Evolutionary conservation across 1,139 yeast genomes (phyloP).

Genomic region (Geotrichum macrosporum): DNA sequence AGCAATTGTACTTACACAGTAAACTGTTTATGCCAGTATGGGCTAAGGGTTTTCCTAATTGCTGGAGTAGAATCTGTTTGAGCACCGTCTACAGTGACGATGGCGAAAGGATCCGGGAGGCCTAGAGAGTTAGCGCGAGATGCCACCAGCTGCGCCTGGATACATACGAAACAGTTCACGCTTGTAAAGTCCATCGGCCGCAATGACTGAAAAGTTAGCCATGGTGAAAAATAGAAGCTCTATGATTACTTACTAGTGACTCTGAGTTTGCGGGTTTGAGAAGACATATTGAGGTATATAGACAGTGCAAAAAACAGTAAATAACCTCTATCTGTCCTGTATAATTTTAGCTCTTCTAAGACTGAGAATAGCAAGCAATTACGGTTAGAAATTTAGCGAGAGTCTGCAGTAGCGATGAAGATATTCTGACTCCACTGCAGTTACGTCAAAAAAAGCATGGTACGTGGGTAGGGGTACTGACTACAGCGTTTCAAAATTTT

Average conservation of each 20-base stretch:
- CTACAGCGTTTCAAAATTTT: too few species aligned
- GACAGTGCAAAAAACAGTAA: not conserved
- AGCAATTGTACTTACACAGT: slow-evolving; percentile 46
- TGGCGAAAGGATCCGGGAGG: slow-evolving; percentile 95
- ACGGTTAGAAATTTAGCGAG: too few species aligned
- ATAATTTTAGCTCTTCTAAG: too few species aligned
- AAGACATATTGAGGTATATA: slow-evolving; percentile 2
- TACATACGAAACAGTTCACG: too few species aligned
- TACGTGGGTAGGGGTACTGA: too few species aligned
- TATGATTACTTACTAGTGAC: slow-evolving; percentile 20
- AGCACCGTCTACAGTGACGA: slow-evolving; percentile 93
- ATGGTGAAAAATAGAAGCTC: not conserved
- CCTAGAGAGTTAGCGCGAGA: slow-evolving; percentile 30
- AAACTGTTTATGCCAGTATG: slow-evolving; percentile 95
- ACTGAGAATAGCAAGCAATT: not conserved
- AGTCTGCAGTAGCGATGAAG: too few species aligned
- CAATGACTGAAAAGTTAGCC: slow-evolving; percentile 50
- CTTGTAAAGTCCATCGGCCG: too few species aligned
- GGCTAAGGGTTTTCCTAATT: slow-evolving; percentile 88
- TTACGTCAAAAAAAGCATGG: too few species aligned
- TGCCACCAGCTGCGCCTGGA: too few species aligned
- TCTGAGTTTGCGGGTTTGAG: slow-evolving; percentile 20
- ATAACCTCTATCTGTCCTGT: too few species aligned
- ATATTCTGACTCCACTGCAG: too few species aligned
- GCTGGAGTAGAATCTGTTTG: slow-evolving; percentile 94